Base-by-base conservation (phyloP, 2,329 filamentous ascomycete species). In the Xylaria sp. region DNA sequence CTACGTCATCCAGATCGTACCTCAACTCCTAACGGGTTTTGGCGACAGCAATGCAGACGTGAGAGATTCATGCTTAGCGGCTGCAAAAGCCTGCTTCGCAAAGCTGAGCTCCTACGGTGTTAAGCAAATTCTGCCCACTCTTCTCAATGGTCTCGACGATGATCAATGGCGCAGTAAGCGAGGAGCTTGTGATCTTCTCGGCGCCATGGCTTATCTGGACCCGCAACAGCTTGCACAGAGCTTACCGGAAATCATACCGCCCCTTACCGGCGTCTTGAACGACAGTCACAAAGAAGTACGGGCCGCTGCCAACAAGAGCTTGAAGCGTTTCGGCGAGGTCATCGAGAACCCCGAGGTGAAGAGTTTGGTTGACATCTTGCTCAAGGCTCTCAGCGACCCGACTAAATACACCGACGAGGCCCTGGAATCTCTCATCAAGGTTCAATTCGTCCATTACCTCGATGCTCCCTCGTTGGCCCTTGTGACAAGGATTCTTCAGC, bases 251-350 rank as follows among this genome's bases (percentile, higher is more conserved):
- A 99, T 99, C 63, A 99, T 99, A 63, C 94, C 95, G 21, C 93
- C 95, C 16, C 80, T 99, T 52, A 97, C 95, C 1, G 87, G 89
- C 42, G 94, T 97, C 2, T 78, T 99, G 54, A 99, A 96, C 64
- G 94, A 99, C 76, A 97, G 91, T 66, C 94, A 99, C 76, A 99
- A 99, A 73, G 94, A 99, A 75, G 94, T 99, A 26, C 86, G 94
- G 56, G 79, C 86, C 41, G 92, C 91, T 19, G 94, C 94, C 7
- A 99, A 99, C 74, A 88, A 93, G 74, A 96, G 92, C 76, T 80
- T 99, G 76, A 96, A 99, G 76, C 89, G 94, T 52, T 99, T 99
- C 70, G 94, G 95, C 62, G 95, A 99, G 72, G 95, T 99, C 63
- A 99, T 99, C 72, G 95, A 83, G 72, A 99, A 99, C 71, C 94